Percentiles rank a stretch among this genome's conserved stretches.
These are phyloP conservation scores for Linnemannia hyalina DNA, from an alignment of 192 early-diverging fungal genomes.

Conservation along the genomic window DNA sequence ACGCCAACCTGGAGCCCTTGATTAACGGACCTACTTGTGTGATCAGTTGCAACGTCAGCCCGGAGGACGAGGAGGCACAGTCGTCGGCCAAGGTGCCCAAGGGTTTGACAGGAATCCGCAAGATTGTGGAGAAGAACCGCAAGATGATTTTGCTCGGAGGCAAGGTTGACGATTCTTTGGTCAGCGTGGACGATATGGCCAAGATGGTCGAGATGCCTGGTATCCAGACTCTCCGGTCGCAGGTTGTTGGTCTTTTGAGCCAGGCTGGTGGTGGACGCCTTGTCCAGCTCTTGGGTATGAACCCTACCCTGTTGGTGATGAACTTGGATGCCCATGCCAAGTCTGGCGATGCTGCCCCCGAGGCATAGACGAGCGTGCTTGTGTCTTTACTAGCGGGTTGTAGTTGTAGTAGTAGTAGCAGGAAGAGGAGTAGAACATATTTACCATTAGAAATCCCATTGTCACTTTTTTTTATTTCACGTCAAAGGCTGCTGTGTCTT, in stretches of 20 bases:
- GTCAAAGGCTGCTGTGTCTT: neutral
- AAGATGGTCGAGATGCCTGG: constrained; percentile 65
- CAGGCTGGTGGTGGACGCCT: constrained; percentile 60
- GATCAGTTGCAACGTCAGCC: constrained; percentile 58
- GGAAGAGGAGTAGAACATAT: neutral
- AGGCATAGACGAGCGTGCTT: constrained; percentile 1
- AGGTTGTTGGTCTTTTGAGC: constrained; percentile 63
- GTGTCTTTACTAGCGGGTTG: neutral
- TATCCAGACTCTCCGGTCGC: constrained; percentile 56
- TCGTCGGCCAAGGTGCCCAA: constrained; percentile 41
- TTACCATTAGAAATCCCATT: neutral
- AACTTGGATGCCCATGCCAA: constrained; percentile 57
- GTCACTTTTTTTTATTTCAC: neutral
- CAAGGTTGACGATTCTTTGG: constrained; percentile 64
- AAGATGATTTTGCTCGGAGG: constrained; percentile 70
- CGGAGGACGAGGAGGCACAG: constrained; percentile 57
- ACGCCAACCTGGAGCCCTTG: constrained; percentile 63
- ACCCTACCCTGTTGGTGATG: constrained; percentile 53
- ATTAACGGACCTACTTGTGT: constrained; percentile 67
- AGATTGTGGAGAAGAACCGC: constrained; percentile 63
- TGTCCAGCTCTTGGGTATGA: constrained; percentile 56
- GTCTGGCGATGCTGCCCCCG: constrained; percentile 15
- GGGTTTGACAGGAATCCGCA: constrained; percentile 55
- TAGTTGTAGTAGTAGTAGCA: neutral
- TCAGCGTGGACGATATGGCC: constrained; percentile 64